A percentile compares a stretch with the other conserved stretches of the same genome.
These are phyloP conservation scores for Phytophthora hibernalis DNA, from an alignment of 352 stramenopile genomes.

Conservation along the genomic window DNA sequence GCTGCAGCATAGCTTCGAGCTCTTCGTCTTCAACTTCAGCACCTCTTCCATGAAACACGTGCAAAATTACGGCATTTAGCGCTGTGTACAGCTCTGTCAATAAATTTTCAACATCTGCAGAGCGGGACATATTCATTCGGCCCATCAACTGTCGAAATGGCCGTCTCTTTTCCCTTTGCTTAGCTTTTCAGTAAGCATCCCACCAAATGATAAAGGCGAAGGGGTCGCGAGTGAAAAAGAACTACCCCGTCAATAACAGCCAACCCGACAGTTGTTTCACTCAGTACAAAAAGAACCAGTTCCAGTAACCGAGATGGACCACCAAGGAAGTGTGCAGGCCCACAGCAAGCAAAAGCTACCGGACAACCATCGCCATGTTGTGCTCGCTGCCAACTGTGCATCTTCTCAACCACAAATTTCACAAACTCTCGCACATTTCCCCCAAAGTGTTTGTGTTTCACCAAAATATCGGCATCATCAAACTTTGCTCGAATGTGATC, in stretches of 20 bases:
- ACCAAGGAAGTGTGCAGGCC: conserved; percentile 57
- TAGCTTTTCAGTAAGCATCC: conserved; percentile 63
- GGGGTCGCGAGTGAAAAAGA: conserved; percentile 23
- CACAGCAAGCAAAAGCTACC: conserved; percentile 53
- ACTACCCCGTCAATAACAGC: conserved; percentile 19
- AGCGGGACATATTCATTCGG: conserved; percentile 53
- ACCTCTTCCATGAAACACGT: conserved; percentile 63
- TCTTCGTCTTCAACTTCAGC: conserved; percentile 60
- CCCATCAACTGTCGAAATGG: conserved; percentile 59
- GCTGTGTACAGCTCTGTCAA: conserved; percentile 56
- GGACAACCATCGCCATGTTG: conserved; percentile 74
- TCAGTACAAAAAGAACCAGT: conserved; percentile 64
- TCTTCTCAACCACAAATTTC: conserved; percentile 58
- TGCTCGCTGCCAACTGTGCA: conserved; percentile 73
- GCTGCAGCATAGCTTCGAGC: conserved; percentile 58
- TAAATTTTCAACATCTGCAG: conserved; percentile 60
- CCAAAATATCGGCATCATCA: conserved; percentile 48
- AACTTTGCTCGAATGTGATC: conserved; percentile 60
- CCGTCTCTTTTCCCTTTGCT: conserved; percentile 55
- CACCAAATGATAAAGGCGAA: conserved; percentile 48
- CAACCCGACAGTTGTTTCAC: conserved; percentile 51
- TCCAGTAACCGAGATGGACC: conserved; percentile 62
- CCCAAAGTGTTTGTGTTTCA: conserved; percentile 60
- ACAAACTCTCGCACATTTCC: conserved; percentile 70
- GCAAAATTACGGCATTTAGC: conserved; percentile 68